Evolutionary conservation across 441 rosid genomes (phyloP), one percentile per base, ranked within the genome.

Genomic region (Aleurites moluccanus): DNA sequence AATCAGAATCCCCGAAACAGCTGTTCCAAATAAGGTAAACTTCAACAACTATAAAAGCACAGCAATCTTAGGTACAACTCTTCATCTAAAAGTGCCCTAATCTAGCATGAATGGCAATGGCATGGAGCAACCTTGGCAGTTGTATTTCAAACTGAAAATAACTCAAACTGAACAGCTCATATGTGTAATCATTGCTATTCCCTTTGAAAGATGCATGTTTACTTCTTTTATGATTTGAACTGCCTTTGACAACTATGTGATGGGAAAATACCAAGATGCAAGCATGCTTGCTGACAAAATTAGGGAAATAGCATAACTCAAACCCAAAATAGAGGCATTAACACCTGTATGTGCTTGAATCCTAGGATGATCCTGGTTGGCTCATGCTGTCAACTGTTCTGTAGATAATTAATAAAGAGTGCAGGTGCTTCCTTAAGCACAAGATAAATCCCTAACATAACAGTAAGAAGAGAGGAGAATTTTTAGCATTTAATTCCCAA

Each of bases 11-110:
- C 16, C 6, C 28, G 1, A 33, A 18, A 50, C 30, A 9, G 10
- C 16, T 33, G 64, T 35, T 40, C 8, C 15, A 64, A 6, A 73
- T n/a, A 63, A 62, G 30, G n/a, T 25, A 30, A 47, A 50, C 15
- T 44, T 45, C 8, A 28, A 6, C 21, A n/a, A 20, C 50, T 40
- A n/a, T 63, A 23, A 42, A 20, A 38, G 44, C 42, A 28, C 30
- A 49, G 27, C n/a, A 2, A 63, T 4, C 50, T 33, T 21, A 35
- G 0, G 63, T n/a, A 55, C 16, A 53, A 11, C 56, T n/a, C 27
- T 60, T 75, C 60, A 59, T 56, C 47, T 56, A 42, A 18, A 56
- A 53, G 20, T 55, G 40, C 45, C 52, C 47, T 55, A 25, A 25
- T 14, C 56, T 52, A 52, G 56, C 40, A 2, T 52, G 20, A 52